Conservation (phyloP, 768 basidiomycete genomes). For the Lentinus brumalis region DNA sequence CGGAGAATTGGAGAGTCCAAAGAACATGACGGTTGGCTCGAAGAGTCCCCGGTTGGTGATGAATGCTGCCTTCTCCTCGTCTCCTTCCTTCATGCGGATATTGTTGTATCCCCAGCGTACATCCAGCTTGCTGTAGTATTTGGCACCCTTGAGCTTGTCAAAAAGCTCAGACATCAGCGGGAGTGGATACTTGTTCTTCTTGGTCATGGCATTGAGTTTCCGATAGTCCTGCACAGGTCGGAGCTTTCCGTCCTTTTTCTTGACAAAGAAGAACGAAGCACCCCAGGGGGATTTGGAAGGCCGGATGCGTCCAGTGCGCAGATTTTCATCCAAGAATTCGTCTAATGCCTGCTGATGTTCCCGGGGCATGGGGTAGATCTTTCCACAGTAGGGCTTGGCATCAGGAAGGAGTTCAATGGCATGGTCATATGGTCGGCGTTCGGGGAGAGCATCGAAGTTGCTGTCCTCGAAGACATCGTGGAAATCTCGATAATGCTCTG, state of each 20-base stretch:
- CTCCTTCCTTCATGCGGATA: constrained; percentile 40
- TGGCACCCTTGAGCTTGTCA: constrained; percentile 25
- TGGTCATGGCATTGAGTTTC: constrained; percentile 35
- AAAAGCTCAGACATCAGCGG: constrained; percentile 34
- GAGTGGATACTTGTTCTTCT: constrained; percentile 36
- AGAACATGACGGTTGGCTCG: constrained; percentile 45
- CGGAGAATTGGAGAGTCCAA: constrained; percentile 37
- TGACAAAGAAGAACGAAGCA: constrained; percentile 34
- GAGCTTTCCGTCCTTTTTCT: constrained; percentile 31
- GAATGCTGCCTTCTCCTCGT: constrained; percentile 47
- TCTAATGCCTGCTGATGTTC: constrained; percentile 17
- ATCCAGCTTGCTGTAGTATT: constrained; percentile 33
- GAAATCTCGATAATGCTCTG: constrained; percentile 13
- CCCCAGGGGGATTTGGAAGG: constrained; percentile 24
- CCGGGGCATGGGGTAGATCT: constrained; percentile 20
- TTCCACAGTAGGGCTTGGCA: constrained; percentile 8
- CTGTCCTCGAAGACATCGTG: constrained; percentile 1
- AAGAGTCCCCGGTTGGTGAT: constrained; percentile 38
- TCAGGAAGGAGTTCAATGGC: constrained; percentile 21
- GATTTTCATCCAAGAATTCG: constrained; percentile 27
- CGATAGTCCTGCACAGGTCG: constrained; percentile 30
- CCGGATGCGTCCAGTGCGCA: constrained; percentile 22
- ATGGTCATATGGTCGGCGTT: constrained; percentile 19
- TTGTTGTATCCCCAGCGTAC: constrained; percentile 38
- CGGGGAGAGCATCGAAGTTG: constrained; percentile 10